Evolutionary conservation across 2,329 filamentous ascomycete species (phyloP), one percentile per base, ranked within the genome.

Genomic region (Colletotrichum sp.): DNA sequence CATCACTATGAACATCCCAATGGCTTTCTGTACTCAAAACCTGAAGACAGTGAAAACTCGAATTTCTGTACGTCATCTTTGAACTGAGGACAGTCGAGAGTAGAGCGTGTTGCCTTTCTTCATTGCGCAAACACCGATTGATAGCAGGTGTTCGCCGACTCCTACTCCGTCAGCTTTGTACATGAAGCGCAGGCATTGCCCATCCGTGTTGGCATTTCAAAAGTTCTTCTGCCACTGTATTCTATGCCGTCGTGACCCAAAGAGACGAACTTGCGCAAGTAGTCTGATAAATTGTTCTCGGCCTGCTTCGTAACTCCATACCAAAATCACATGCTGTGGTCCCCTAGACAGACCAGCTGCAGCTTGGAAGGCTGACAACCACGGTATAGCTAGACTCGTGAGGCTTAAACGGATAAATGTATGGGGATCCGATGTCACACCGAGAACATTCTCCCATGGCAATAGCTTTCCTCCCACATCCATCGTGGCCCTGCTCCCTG

Each of bases 381-480:
- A 13, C 22, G n/a, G 22, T 11, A n/a, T 25, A 16, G n/a, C 49
- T 52, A 13, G 34, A 34, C 32, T 16, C 15, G 8, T 11, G 39
- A 44, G 9, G 8, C 11, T 8, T 2, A 19, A 44, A 19, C 8
- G 3, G 8, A 44, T 44, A 44, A 5, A 11, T n/a, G 8, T n/a
- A n/a, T 44, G 39, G 39, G 9, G 0, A 44, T 44, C 39, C 1
- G 0, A 44, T 44, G 1, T n/a, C 5, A 5, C 19, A 0, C 39
- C 12, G 39, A 5, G 1, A 44, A 44, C 0, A 0, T 2, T n/a
- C 39, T 44, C 9, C 0, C 19, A 44, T 44, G 39, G 1, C 39
- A 44, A 44, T 0, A 0, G 19, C 5, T 44, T 44, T 8, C n/a
- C n/a, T 52, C 4, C 44, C n/a, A 52, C 11, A 13, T 13, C 0